Evolutionary conservation across 768 basidiomycete genomes (phyloP).

Genomic region (Leucocoprinus sp.): DNA sequence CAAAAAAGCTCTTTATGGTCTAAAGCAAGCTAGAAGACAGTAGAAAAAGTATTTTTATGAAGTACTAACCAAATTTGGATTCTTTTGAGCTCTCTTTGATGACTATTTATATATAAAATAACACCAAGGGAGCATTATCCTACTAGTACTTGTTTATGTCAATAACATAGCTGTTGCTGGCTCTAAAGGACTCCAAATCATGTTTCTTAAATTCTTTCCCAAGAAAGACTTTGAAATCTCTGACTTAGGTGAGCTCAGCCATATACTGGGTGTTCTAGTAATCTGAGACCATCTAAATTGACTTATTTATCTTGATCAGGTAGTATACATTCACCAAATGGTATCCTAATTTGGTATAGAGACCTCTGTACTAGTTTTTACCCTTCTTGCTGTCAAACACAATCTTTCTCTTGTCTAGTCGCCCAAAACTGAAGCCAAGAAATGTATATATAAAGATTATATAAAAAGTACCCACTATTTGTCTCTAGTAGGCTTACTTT

Average conservation of each 20-base stretch:
- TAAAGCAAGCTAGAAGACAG: no score
- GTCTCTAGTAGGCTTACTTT: constrained; percentile 23
- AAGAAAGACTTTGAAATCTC: constrained; percentile 21
- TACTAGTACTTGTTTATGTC: no score
- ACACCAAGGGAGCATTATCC: no score
- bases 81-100: no score
- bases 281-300: constrained; percentile 12
- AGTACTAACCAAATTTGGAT: no score
- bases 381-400: constrained; percentile 18
- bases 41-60: no score
- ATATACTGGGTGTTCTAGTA: constrained; percentile 26
- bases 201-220: constrained; percentile 17
- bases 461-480: neutral
- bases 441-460: neutral
- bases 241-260: constrained; percentile 19
- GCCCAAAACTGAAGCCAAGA: neutral
- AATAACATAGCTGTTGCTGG: constrained; percentile 12
- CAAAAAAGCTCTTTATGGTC: no score
- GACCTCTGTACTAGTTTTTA: constrained; percentile 17
- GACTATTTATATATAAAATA: no score
- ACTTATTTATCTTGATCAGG: constrained; percentile 21
- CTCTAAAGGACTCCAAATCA: constrained; percentile 11
- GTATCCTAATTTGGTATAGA: constrained; percentile 18
- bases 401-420: constrained; percentile 11
- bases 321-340: constrained; percentile 20